phyloP scores from a whole-genome alignment of 2,329 filamentous ascomycete genomes.

The Polychaeton citri region DNA sequence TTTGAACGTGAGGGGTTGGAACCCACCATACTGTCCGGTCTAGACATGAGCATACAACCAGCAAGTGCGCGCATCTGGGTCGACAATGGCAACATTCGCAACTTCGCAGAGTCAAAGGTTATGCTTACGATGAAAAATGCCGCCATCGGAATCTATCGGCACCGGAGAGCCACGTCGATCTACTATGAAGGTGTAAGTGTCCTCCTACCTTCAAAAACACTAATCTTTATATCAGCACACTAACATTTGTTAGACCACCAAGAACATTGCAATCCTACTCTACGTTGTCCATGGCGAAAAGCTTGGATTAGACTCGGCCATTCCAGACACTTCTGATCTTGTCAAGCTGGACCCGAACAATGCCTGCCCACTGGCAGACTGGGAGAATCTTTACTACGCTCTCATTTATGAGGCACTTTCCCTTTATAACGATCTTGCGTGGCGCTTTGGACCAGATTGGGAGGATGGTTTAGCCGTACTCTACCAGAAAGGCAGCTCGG shows the following conservation, averaged over 20 bases:
- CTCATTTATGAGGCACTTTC: conserved; percentile 8
- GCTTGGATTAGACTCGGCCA: too few species aligned
- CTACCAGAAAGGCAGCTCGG: conserved; percentile 5
- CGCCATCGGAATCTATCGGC: not conserved
- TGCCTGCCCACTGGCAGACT: conserved; percentile 2
- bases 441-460: conserved; percentile 4
- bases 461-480: conserved; percentile 5
- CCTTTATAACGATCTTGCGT: conserved; percentile 8
- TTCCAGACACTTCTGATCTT: too few species aligned
- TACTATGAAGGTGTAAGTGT: too few species aligned
- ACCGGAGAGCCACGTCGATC: too few species aligned
- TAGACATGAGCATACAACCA: not conserved
- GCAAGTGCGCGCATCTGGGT: not conserved
- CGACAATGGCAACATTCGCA: not conserved
- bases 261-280: too few species aligned
- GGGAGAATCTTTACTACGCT: conserved; percentile 11
- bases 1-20: too few species aligned
- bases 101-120: not conserved
- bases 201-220: too few species aligned
- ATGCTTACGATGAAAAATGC: not conserved
- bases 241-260: too few species aligned
- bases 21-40: not conserved
- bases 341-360: not conserved
- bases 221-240: too few species aligned
- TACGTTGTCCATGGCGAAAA: too few species aligned